Evolutionary conservation across 2,329 filamentous ascomycete species (phyloP).

Genomic region (Hirsutella thompsonii): DNA sequence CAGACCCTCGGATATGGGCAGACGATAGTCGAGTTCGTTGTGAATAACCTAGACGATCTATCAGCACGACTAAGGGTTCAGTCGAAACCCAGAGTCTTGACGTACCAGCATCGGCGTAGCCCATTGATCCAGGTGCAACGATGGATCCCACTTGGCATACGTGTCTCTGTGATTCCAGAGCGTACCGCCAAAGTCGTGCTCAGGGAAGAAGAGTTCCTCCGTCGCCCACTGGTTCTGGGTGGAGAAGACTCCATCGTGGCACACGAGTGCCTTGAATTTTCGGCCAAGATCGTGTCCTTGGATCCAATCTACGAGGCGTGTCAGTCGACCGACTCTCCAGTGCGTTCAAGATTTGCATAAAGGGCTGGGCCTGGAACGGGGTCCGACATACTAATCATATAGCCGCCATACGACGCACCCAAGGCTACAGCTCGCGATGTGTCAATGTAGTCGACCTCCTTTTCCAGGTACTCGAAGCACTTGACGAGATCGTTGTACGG

Average conservation of each 20-base stretch:
- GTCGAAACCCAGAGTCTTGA: background rate
- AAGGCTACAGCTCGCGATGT: conserved; percentile 56
- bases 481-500: conserved; percentile 76
- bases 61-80: background rate
- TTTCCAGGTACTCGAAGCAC: conserved; percentile 60
- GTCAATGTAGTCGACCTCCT: conserved; percentile 56
- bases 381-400: conserved; percentile 52
- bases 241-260: conserved; percentile 77
- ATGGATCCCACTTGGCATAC: conserved; percentile 60
- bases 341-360: background rate
- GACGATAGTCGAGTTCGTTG: conserved; percentile 77
- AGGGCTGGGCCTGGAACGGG: background rate
- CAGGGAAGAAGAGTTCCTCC: conserved; percentile 58
- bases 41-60: conserved; percentile 48
- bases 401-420: conserved; percentile 64
- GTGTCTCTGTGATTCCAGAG: conserved; percentile 47
- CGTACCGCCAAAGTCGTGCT: conserved; percentile 53
- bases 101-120: conserved; percentile 69
- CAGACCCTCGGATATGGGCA: conserved; percentile 75
- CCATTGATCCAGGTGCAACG: conserved; percentile 56
- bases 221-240: conserved; percentile 51
- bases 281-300: conserved; percentile 74
- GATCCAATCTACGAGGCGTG: conserved; percentile 57
- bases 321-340: too few species aligned
- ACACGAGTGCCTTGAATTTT: conserved; percentile 77